Evolutionary conservation across 139 green algal species (phyloP), one percentile per base, ranked within the genome.

Genomic region (Chlorella ohadii): DNA sequence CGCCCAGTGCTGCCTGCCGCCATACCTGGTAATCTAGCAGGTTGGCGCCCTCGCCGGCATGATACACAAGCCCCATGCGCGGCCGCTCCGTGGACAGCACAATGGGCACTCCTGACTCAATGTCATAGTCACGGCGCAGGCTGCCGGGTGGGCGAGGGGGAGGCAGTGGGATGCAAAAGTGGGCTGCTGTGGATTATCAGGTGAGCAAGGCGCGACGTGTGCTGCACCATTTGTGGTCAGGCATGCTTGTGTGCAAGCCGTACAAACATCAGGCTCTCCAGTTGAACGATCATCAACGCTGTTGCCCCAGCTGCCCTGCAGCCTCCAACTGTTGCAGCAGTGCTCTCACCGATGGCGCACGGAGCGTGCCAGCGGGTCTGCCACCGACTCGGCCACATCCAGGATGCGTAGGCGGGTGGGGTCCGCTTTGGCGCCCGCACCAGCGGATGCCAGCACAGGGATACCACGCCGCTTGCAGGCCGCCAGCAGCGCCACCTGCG

Each of bases 81-180:
- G 96, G 96, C 76, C 90, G 91, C 87, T 99, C 97, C 1, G 92
- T 96, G 56, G 93, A 98, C 78, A 99, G 90, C 78, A 99, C 82
- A 44, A 98, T 87, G 13, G 88, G 86, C 11, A 98, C 83, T 41
- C 94, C 95, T 12, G 65, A 64, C 2, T 72, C n/a, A 28, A 98
- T 93, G 55, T 88, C 89, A 79, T 96, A 85, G 19, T 96, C 80
- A 33, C 90, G 86, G 4, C 89, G 81, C 36, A 98, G 88, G 70
- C 94, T 93, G 79, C 57, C 17, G 4, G 23, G 59, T 2, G 6
- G 15, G 27, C 17, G 7, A 11, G 23, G 71, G 71, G 9, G 27
- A 63, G 41, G 4, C n/a, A 12, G 41, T 36, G 39, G 12, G 25
- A 5, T 22, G 38, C 28, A 17, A 5, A n/a, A 7, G 41, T 61